phyloP scores from a whole-genome alignment of 257 asterid species.

The Lycium barbarum region DNA sequence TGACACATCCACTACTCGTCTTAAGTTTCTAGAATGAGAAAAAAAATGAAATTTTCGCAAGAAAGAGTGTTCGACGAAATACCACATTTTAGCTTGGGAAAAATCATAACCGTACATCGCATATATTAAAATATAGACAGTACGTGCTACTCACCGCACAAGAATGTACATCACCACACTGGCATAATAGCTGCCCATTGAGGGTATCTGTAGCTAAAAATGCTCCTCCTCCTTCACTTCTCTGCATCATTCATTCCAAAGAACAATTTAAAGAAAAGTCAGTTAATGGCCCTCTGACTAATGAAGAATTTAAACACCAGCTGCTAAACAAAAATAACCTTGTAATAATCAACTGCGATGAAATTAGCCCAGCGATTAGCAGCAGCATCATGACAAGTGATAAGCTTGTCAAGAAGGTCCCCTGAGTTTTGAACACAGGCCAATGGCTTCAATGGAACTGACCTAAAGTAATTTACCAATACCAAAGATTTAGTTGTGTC shows the following conservation, averaged over 20 bases:
- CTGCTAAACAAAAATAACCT: conserved; percentile 42
- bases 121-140: too few relatives aligned
- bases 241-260: conserved; percentile 46
- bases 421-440: conserved; percentile 73
- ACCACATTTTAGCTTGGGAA: too few relatives aligned
- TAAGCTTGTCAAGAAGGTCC: conserved; percentile 55
- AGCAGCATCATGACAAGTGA: conserved; percentile 61
- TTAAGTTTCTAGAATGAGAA: too few relatives aligned
- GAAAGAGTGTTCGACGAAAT: too few relatives aligned
- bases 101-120: too few relatives aligned
- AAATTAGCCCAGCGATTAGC: conserved; percentile 83
- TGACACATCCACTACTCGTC: too few relatives aligned
- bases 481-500: conserved; percentile 72
- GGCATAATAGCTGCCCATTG: conserved; percentile 75
- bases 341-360: conserved; percentile 76
- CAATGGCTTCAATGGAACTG: conserved; percentile 56
- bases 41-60: neutral
- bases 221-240: conserved; percentile 85
- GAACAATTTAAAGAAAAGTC: neutral
- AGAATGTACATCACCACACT: conserved; percentile 65
- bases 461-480: conserved; percentile 64
- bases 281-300: neutral
- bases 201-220: conserved; percentile 62
- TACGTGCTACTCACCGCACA: conserved; percentile 49
- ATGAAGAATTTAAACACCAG: too few relatives aligned